phyloP scores from a whole-genome alignment of 331 rosid species.

The Pyrus hybrid region DNA sequence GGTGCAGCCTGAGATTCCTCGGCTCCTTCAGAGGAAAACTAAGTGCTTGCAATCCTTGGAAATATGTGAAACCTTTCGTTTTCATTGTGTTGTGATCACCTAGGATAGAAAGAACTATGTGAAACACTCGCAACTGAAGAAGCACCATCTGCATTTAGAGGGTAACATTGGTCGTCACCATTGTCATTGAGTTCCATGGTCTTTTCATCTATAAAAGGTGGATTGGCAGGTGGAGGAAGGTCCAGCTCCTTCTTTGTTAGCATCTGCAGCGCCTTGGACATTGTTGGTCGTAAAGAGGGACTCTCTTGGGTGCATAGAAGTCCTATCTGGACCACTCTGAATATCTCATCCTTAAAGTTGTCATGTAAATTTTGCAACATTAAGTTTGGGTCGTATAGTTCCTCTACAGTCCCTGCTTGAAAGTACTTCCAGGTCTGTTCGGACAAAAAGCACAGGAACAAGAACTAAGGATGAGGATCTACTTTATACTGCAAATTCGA shows the following conservation, averaged over 20 bases:
- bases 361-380: conserved; percentile 30
- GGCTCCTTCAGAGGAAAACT: background rate
- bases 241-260: conserved; percentile 50
- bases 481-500: background rate
- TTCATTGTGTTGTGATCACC: conserved; percentile 21
- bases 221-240: conserved; percentile 69
- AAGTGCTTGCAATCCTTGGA: background rate
- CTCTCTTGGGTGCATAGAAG: conserved; percentile 85
- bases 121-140: conserved; percentile 58
- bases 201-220: conserved; percentile 78
- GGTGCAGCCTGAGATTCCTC: background rate
- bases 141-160: conserved; percentile 20
- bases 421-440: conserved; percentile 82
- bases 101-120: conserved; percentile 59
- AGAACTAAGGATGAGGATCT: background rate
- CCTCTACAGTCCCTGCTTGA: conserved; percentile 46
- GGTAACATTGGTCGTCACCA: conserved; percentile 30
- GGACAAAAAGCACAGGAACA: background rate
- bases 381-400: conserved; percentile 62
- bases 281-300: conserved; percentile 62
- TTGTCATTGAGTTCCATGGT: conserved; percentile 69
- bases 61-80: background rate
- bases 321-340: conserved; percentile 71
- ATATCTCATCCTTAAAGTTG: conserved; percentile 31
- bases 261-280: conserved; percentile 74